A percentile compares a stretch with the other conserved stretches of the same genome.
Evolutionary conservation across 1,284 basidiomycete species (phyloP).

Genomic region (Ganoderma meredithae): DNA sequence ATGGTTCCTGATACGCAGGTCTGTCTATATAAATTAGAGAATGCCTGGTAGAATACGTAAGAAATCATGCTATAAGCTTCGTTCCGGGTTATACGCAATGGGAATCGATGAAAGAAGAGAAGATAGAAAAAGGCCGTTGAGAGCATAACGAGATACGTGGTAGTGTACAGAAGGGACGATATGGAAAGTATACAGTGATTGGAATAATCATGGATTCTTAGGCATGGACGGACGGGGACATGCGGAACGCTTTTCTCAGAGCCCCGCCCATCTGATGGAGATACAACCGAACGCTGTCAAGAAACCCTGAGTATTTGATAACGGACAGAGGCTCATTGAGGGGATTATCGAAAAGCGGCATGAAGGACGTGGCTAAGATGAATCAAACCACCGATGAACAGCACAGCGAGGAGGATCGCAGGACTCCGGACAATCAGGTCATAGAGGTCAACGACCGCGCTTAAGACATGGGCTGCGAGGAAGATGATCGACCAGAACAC

Average conservation of each 20-base stretch:
- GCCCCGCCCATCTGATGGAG: background rate
- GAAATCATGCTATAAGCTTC: no score
- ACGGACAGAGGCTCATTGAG: background rate
- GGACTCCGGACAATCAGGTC: constrained; percentile 20
- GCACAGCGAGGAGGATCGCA: constrained; percentile 17
- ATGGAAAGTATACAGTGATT: background rate
- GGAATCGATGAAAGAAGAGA: no score
- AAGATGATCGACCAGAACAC: constrained; percentile 34
- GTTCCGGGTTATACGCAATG: no score
- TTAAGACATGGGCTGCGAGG: constrained; percentile 28
- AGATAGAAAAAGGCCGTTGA: background rate
- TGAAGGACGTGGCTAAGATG: constrained; percentile 15
- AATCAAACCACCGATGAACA: constrained; percentile 16
- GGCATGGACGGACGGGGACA: background rate
- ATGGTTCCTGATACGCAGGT: background rate
- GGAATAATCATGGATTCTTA: background rate
- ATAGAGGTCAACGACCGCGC: constrained; percentile 24
- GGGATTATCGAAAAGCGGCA: background rate
- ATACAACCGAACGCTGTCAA: background rate
- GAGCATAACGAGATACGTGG: background rate
- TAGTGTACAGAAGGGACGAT: background rate
- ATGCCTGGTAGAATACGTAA: no score
- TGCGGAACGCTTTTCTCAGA: background rate
- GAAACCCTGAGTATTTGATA: background rate
- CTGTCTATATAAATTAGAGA: constrained; percentile 12